phyloP scores from a whole-genome alignment of 768 basidiomycete genomes.

The Tubosaeta brunneosetosa region DNA sequence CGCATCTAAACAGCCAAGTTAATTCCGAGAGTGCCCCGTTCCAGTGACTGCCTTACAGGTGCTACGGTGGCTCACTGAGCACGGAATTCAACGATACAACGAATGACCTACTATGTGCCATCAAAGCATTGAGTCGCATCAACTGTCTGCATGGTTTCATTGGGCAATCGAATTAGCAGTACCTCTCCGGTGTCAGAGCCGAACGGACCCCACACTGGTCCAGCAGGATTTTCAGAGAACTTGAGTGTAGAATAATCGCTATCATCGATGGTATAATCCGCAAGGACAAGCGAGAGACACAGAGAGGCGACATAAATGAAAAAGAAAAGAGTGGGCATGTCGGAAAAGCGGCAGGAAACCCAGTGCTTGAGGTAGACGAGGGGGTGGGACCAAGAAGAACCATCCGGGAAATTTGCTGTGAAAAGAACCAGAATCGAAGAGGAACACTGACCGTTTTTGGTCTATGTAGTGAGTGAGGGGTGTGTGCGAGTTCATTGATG shows the following conservation, averaged over 20 bases:
- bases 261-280: constrained; percentile 28
- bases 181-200: constrained; percentile 19
- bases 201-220: constrained; percentile 25
- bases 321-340: background rate
- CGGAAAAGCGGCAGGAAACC: background rate
- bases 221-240: constrained; percentile 26
- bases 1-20: constrained; percentile 13
- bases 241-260: constrained; percentile 21
- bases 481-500: no score
- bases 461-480: no score
- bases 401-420: background rate
- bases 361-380: background rate
- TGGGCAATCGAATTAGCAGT: constrained; percentile 19
- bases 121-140: constrained; percentile 22
- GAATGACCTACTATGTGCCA: constrained; percentile 23
- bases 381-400: background rate
- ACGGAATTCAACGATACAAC: background rate
- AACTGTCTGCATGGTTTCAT: constrained; percentile 23
- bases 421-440: no score
- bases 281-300: constrained; percentile 4
- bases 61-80: constrained; percentile 10
- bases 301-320: constrained; percentile 1
- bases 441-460: background rate
- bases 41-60: constrained; percentile 17
- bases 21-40: background rate